Evolutionary conservation across 2,329 filamentous ascomycete species (phyloP).

Genomic region (Chaetoscypha palmicola): DNA sequence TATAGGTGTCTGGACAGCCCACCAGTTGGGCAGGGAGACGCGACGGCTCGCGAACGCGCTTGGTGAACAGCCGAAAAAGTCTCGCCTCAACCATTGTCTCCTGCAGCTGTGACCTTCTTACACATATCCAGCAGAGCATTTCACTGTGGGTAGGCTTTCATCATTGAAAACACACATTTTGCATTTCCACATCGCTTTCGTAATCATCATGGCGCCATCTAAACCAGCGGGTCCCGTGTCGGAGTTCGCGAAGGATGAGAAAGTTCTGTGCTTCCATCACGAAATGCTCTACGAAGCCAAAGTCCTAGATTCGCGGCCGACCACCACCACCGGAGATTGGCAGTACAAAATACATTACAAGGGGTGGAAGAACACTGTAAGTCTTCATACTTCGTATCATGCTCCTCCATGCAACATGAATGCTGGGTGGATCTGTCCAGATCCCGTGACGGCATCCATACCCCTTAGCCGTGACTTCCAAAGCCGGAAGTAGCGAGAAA

Average conservation of each 20-base stretch:
- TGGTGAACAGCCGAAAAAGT: not conserved
- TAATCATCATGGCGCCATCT: constrained; percentile 25
- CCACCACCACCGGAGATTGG: constrained; percentile 66
- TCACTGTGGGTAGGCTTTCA: too few relatives aligned
- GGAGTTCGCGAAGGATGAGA: constrained; percentile 65
- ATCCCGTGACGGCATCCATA: not conserved
- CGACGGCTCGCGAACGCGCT: not conserved
- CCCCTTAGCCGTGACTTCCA: constrained; percentile 2
- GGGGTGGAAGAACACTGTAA: constrained; percentile 93
- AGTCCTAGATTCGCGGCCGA: constrained; percentile 68
- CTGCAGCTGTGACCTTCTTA: too few relatives aligned
- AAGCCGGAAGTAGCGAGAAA: not conserved
- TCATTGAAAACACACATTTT: too few relatives aligned
- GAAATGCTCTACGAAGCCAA: constrained; percentile 98
- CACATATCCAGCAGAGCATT: too few relatives aligned
- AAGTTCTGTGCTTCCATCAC: constrained; percentile 93
- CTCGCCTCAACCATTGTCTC: too few relatives aligned
- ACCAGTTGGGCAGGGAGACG: not conserved
- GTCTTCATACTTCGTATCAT: constrained; percentile 31
- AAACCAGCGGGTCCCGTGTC: constrained; percentile 23
- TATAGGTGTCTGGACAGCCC: too few relatives aligned
- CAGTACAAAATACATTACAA: constrained; percentile 97
- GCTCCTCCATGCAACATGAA: not conserved
- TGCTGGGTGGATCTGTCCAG: not conserved
- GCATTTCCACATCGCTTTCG: not conserved